These are phyloP conservation scores for Picea engelmannii DNA, from an alignment of 83 land plant genomes.

Conservation along the genomic window DNA sequence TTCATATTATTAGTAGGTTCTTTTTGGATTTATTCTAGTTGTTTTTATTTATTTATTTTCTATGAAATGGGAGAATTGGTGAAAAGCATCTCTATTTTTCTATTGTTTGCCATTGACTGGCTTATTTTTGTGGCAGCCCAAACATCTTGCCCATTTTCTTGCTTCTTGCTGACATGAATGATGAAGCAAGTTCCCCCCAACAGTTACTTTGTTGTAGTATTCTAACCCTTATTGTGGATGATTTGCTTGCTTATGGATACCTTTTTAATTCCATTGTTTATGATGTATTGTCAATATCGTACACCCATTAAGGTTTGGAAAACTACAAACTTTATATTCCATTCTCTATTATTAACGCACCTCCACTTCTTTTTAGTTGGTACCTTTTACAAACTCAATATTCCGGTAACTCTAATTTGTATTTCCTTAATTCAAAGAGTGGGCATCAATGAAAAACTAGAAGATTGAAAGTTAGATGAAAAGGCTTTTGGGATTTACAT, in stretches of 20 bases:
- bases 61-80: not conserved
- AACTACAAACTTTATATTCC: not conserved
- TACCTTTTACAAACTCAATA: not conserved
- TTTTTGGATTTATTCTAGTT: not conserved
- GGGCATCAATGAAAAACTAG: not conserved
- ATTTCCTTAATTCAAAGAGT: not conserved
- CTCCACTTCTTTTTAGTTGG: not conserved
- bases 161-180: not conserved
- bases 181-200: not conserved
- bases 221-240: not conserved
- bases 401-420: not conserved
- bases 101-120: not conserved
- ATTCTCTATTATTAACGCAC: not conserved
- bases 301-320: not conserved
- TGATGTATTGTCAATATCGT: not conserved
- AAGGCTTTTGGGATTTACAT: not conserved
- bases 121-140: not conserved
- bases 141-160: not conserved
- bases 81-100: not conserved
- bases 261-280: not conserved
- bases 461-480: not conserved
- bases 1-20: not conserved
- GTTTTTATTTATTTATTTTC: not conserved
- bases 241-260: not conserved
- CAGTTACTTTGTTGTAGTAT: not conserved